These are phyloP conservation scores for Kodamaea plutei DNA, from an alignment of 1,139 yeast species.

Conservation along the genomic window DNA sequence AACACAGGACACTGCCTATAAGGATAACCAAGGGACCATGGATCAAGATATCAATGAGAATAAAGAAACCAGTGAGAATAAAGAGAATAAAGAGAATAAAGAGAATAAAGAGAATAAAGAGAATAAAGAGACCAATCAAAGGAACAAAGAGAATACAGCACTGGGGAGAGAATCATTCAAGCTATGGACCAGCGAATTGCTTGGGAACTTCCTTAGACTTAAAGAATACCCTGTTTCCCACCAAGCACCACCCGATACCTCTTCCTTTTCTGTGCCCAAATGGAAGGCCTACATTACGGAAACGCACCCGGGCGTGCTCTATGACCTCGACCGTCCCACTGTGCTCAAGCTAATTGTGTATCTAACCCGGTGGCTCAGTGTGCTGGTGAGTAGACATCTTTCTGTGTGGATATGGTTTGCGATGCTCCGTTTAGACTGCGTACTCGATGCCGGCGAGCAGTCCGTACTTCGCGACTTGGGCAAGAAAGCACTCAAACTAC, in stretches of 20 bases:
- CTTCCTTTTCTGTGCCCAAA: slow-evolving; percentile 22
- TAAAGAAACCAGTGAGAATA: too few species aligned
- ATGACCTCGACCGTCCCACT: slow-evolving; percentile 28
- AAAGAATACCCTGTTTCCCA: neutral
- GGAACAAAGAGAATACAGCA: neutral
- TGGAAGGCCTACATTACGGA: slow-evolving; percentile 33
- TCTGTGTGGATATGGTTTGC: slow-evolving; percentile 38
- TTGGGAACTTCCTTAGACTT: slow-evolving; percentile 2
- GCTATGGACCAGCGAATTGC: slow-evolving; percentile 1
- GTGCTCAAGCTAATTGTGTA: slow-evolving; percentile 33
- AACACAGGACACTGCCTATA: too few species aligned
- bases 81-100: neutral
- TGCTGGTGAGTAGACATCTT: slow-evolving; percentile 24
- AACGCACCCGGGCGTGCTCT: slow-evolving; percentile 26
- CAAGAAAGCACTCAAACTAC: slow-evolving; percentile 33
- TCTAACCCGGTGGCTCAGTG: slow-evolving; percentile 38
- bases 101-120: neutral
- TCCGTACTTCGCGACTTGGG: slow-evolving; percentile 38
- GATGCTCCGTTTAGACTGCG: slow-evolving; percentile 32
- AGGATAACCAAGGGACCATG: neutral
- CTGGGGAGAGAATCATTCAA: neutral
- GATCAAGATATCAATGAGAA: neutral
- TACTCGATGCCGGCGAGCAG: slow-evolving; percentile 31
- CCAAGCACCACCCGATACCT: slow-evolving; percentile 1
- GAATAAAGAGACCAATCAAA: neutral